These are phyloP conservation scores for Dothidotthia symphoricarpi DNA, from an alignment of 2,329 filamentous ascomycete genomes.

Conservation along the genomic window DNA sequence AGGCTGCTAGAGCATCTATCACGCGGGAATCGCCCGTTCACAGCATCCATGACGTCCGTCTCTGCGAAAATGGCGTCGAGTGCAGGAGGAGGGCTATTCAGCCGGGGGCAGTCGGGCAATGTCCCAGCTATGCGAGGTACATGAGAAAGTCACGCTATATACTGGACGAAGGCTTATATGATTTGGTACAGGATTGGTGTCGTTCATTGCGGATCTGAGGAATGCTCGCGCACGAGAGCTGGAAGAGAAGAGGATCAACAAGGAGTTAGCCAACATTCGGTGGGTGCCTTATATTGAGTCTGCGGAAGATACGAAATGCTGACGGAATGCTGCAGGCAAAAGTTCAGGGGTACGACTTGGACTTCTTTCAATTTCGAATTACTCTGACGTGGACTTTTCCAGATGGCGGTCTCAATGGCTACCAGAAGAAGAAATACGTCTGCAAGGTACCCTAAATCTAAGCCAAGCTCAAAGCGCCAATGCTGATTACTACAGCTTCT, in stretches of 20 bases:
- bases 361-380: constrained; percentile 3
- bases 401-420: constrained; percentile 88
- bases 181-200: constrained; percentile 68
- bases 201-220: constrained; percentile 95
- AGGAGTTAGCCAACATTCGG: constrained; percentile 97
- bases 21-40: constrained; percentile 36
- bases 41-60: constrained; percentile 26
- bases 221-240: constrained; percentile 93
- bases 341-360: constrained; percentile 72
- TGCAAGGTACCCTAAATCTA: constrained; percentile 67
- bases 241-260: constrained; percentile 99
- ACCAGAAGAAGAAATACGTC: constrained; percentile 99
- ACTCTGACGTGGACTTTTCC: constrained; percentile 13
- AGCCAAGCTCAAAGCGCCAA: background rate
- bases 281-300: constrained; percentile 40
- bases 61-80: constrained; percentile 41
- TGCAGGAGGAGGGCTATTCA: constrained; percentile 42
- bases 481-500: constrained; percentile 59
- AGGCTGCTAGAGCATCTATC: constrained; percentile 29
- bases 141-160: constrained; percentile 1
- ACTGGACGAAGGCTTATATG: constrained; percentile 12
- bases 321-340: constrained; percentile 60
- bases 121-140: constrained; percentile 45
- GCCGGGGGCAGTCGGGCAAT: constrained; percentile 44
- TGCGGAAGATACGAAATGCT: constrained; percentile 17